Evolutionary conservation across 179 eudicot species (phyloP), one percentile per base, ranked within the genome.

Genomic region (Silene vulgaris): DNA sequence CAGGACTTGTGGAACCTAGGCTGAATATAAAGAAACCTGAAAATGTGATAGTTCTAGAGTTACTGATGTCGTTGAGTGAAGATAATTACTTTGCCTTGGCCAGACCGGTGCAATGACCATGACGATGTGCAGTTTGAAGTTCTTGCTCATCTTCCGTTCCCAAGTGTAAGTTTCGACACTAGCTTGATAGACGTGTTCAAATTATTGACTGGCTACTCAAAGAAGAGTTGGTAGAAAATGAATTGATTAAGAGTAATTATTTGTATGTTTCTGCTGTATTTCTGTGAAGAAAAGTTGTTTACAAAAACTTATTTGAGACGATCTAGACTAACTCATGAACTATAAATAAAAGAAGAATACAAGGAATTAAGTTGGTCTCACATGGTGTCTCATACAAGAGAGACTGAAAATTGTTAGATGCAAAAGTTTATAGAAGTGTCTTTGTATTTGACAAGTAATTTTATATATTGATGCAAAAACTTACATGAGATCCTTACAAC

Each of bases 1-100:
- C 85, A 90, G 96, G 96, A 59, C 77, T 92, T 35, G 52, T 89
- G 59, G 92, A 92, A 77, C 96, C 90, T 54, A 79, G 86, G 32
- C 80, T 88, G 75, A 87, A 85, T 80, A 84, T 86, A 75, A 74
- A 76, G 54, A 82, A 72, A 69, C 92, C 94, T 0, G 84, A 69
- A 62, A 84, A 85, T 40, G 81, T 88, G 43, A 78, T 85, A 9
- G 88, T 86, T 52, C 65, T 94, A 74, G 94, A 94, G 86, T 74
- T 94, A 74, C 80, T 94, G 80, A 89, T 90, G 86, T 88, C 96
- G 3, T 72, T 76, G 77, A 89, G 85, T 84, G 87, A 85, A 12
- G 83, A 82, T 61, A 83, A 80, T 23, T 78, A 66, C 77, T 94
- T 90, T 80, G 96, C 94, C 3, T 80, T 90, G 74, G 89, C 81